Base-by-base conservation (phyloP, 495 filamentous ascomycete species). In the Penicillium antarcticum region DNA sequence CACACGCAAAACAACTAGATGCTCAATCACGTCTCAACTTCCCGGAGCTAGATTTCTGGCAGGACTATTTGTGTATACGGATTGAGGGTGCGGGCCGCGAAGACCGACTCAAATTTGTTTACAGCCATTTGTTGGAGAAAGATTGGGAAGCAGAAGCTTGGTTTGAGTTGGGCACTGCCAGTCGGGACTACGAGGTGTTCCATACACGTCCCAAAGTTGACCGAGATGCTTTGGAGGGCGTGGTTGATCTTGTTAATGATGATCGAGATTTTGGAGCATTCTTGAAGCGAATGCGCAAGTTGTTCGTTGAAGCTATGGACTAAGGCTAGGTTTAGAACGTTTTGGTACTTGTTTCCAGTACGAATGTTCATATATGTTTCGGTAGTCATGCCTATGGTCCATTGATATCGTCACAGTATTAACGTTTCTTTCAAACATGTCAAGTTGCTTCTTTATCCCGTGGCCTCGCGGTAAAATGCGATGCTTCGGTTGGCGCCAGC, bases 41-140 rank as follows among this genome's bases (percentile, higher is more conserved):
- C 37, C 94, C 94, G 2, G 94, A 98, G 67, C 77, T 97, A 34
- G 86, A 90, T 34, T 97, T 98, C 68, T 98, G 95, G 95, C 85
- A 95, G 62, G 86, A 88, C 48, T 90, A 90, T 65, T 74, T 98
- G 52, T 87, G 92, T 51, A 60, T 97, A 72, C 76, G 87, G 43
- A 92, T 98, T 63, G 92, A 97, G 66, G 94, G 94, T 4, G 87
- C 87, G 0, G 92, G 92, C 0, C 77, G 79, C 43, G 84, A 87
- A 46, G 92, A 97, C 69, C 77, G 88, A 33, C 74, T 98, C 53
- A 95, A 92, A 68, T 95, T 98, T 73, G 81, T 91, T 4, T 98
- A 87, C 64, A 90, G 81, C n/a, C 87, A 95, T 67, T 69, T 96
- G 24, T 48, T 72, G 8, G 92, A 96, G 71, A 80, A 83, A 55